A percentile compares a stretch with the other conserved stretches of the same genome.
Evolutionary conservation across 2,329 filamentous ascomycete species (phyloP).

Genomic region (Diaporthe capsici): DNA sequence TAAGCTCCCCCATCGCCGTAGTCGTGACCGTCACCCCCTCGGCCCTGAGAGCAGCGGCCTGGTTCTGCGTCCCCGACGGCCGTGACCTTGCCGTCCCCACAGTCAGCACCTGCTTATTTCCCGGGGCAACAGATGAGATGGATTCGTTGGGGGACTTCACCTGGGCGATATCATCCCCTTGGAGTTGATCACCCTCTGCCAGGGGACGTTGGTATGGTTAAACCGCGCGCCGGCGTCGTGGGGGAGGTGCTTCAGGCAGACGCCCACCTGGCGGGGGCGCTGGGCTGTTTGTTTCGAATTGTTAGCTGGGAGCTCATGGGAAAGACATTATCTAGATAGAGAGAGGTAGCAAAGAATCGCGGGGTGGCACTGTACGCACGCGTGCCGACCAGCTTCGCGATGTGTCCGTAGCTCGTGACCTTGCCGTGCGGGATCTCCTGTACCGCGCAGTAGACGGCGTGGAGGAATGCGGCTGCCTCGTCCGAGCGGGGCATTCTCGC

Average conservation of each 20-base stretch:
- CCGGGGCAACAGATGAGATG: not conserved
- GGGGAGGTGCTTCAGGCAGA: conserved; percentile 90
- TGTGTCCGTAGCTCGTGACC: conserved; percentile 91
- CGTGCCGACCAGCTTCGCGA: conserved; percentile 79
- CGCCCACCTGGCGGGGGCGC: conserved; percentile 86
- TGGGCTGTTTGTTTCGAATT: conserved; percentile 65
- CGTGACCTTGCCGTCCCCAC: conserved; percentile 59
- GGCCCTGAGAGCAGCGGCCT: conserved; percentile 63
- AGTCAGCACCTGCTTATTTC: conserved; percentile 4
- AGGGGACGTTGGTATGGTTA: conserved; percentile 86
- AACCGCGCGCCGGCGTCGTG: conserved; percentile 66
- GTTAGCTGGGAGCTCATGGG: not conserved
- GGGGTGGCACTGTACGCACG: conserved; percentile 64
- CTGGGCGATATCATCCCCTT: conserved; percentile 89
- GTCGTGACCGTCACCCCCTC: conserved; percentile 68
- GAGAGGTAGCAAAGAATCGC: no score
- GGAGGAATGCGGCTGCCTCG: conserved; percentile 81
- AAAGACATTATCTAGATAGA: not conserved
- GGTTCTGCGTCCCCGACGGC: conserved; percentile 62
- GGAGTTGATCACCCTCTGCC: conserved; percentile 93
- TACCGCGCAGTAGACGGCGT: conserved; percentile 84
- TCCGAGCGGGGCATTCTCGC: conserved; percentile 77
- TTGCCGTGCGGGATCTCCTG: conserved; percentile 87
- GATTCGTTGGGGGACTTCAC: conserved; percentile 57
- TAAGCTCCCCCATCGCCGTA: conserved; percentile 65